Conservation (phyloP, 208 protist genomes). For the Spongospora subterranea region DNA sequence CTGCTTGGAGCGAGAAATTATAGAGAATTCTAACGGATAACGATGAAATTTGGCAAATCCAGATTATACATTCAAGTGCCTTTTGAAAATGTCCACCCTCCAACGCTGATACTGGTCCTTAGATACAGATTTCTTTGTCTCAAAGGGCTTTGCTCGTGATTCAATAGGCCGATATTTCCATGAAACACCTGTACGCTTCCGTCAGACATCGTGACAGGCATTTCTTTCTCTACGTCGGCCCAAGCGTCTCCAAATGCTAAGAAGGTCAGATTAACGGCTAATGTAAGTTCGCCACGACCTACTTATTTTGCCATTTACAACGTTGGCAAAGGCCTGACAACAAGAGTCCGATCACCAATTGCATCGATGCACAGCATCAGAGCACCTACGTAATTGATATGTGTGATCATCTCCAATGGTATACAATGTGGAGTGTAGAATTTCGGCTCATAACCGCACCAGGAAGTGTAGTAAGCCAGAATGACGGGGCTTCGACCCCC, state of each 20-base stretch:
- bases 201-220: not conserved
- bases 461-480: not conserved
- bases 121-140: slow-evolving; percentile 1
- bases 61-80: not conserved
- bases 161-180: not conserved
- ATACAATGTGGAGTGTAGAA: not conserved
- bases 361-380: too few relatives aligned
- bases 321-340: slow-evolving; percentile 23
- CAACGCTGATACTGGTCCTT: not conserved
- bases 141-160: not conserved
- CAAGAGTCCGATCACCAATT: not conserved
- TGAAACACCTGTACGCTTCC: not conserved
- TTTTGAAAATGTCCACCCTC: not conserved
- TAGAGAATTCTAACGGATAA: not conserved
- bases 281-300: not conserved
- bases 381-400: slow-evolving; percentile 42
- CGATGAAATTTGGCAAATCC: not conserved
- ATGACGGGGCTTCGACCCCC: too few relatives aligned
- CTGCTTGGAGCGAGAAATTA: not conserved
- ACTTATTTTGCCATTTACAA: not conserved
- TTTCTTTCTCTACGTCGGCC: not conserved
- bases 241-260: not conserved
- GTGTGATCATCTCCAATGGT: not conserved
- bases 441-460: not conserved
- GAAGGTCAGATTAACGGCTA: not conserved